Conservation (phyloP, 805 yeast genomes). For the Pichia deserticola region DNA sequence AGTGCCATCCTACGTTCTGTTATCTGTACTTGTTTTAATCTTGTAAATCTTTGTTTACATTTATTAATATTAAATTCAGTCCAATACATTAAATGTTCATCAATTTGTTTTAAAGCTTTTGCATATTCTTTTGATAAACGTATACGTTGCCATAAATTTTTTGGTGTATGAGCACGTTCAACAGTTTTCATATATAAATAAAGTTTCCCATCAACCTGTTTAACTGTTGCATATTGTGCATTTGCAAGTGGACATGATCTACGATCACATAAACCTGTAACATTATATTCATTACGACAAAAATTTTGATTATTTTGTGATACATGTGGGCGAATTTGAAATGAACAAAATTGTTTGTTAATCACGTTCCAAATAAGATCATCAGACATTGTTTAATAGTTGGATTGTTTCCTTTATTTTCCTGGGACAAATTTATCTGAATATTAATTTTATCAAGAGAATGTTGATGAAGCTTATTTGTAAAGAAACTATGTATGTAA, state of each 20-base stretch:
- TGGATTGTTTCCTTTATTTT: neutral
- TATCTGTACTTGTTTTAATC: constrained; percentile 91
- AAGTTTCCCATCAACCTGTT: constrained; percentile 68
- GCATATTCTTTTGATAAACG: constrained; percentile 83
- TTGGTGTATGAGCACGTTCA: constrained; percentile 94
- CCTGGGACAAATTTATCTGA: no score
- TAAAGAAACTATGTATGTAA: neutral
- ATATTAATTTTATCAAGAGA: no score
- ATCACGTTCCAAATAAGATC: constrained; percentile 95
- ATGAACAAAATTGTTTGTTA: constrained; percentile 92
- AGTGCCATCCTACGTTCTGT: constrained; percentile 90
- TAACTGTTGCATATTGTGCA: constrained; percentile 83
- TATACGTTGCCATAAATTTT: constrained; percentile 91
- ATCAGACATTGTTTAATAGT: constrained; percentile 10
- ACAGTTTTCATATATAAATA: constrained; percentile 94
- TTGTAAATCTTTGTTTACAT: constrained; percentile 92
- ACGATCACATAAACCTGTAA: constrained; percentile 86
- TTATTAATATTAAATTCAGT: constrained; percentile 83
- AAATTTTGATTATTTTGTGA: constrained; percentile 86
- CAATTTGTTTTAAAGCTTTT: constrained; percentile 83
- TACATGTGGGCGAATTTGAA: constrained; percentile 53
- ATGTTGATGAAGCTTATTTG: no score
- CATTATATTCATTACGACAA: constrained; percentile 94
- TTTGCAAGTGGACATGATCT: constrained; percentile 96
- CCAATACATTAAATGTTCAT: constrained; percentile 86